A percentile compares a stretch with the other conserved stretches of the same genome.
These are phyloP conservation scores for Thielaviopsis euricoi DNA, from an alignment of 2,329 filamentous ascomycete genomes.

Conservation along the genomic window DNA sequence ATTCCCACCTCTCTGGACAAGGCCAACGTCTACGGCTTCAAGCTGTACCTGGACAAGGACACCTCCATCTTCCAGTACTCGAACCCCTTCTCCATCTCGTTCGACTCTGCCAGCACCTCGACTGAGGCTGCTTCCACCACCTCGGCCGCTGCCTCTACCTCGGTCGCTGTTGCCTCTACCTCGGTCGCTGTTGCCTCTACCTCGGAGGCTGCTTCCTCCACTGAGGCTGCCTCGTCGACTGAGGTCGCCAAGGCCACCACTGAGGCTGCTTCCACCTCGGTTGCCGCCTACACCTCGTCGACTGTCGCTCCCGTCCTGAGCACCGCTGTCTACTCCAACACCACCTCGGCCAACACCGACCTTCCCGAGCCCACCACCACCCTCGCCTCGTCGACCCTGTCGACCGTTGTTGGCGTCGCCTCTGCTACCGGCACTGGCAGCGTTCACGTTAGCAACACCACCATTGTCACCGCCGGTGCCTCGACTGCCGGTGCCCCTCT, in stretches of 20 bases:
- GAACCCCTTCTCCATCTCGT: slow-evolving; percentile 39
- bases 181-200: slow-evolving; percentile 11
- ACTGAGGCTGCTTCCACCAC: slow-evolving; percentile 5
- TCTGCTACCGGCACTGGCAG: slow-evolving; percentile 12
- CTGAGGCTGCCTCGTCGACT: slow-evolving; percentile 16
- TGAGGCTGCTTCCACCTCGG: slow-evolving; percentile 12
- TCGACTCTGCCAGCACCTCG: slow-evolving; percentile 15
- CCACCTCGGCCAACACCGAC: slow-evolving; percentile 18
- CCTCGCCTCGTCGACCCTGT: slow-evolving; percentile 1
- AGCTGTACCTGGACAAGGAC: slow-evolving; percentile 33
- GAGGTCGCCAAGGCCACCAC: slow-evolving; percentile 16
- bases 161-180: slow-evolving; percentile 16
- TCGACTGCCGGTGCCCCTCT: slow-evolving; percentile 9
- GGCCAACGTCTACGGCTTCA: slow-evolving; percentile 38
- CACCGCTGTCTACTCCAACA: slow-evolving; percentile 2
- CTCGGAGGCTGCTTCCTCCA: slow-evolving; percentile 12
- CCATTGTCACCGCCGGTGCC: slow-evolving; percentile 11
- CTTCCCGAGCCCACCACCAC: slow-evolving; percentile 18
- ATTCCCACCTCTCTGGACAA: slow-evolving; percentile 29
- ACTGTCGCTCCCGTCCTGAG: neutral
- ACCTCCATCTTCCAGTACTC: slow-evolving; percentile 41
- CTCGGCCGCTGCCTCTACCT: slow-evolving; percentile 14
- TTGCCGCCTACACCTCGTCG: neutral
- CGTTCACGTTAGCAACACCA: slow-evolving; percentile 6
- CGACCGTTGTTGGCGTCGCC: neutral